Conservation (phyloP, 2,329 filamentous ascomycete genomes). For the Ophiognomonia clavigignenti-juglandacearum region DNA sequence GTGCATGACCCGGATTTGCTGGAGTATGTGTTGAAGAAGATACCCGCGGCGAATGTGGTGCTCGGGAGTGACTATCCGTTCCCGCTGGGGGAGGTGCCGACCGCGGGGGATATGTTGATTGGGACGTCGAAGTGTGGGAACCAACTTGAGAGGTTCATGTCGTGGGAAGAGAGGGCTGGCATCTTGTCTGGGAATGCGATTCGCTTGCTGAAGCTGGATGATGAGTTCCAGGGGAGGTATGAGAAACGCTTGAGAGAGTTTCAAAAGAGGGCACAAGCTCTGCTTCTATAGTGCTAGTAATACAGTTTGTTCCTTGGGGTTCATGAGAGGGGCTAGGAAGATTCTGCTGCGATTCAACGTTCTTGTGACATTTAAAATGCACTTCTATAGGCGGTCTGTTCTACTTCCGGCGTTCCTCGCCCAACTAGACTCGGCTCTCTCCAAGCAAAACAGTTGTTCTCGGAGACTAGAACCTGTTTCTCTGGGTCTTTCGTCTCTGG, state of each 20-base stretch:
- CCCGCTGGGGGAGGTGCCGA: conserved; percentile 29
- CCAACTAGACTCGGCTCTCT: too few species aligned
- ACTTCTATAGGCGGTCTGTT: too few species aligned
- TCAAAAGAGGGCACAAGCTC: conserved; percentile 3
- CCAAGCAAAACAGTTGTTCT: too few species aligned
- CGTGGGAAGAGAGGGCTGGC: conserved; percentile 25
- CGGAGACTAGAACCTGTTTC: too few species aligned
- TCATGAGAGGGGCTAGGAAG: too few species aligned
- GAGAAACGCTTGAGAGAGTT: conserved; percentile 20
- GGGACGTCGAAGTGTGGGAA: conserved; percentile 17
- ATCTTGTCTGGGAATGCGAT: conserved; percentile 29
- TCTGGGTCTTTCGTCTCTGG: too few species aligned
- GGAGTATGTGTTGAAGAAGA: conserved; percentile 28
- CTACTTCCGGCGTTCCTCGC: too few species aligned
- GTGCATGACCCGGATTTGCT: conserved; percentile 30
- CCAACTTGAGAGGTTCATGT: conserved; percentile 23
- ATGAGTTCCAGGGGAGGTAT: conserved; percentile 21
- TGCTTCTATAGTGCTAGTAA: too few species aligned
- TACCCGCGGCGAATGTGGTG: conserved; percentile 25
- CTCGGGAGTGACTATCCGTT: conserved; percentile 33
- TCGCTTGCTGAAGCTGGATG: conserved; percentile 24
- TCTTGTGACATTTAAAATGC: too few species aligned
- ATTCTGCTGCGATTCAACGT: too few species aligned
- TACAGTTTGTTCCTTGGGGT: too few species aligned
- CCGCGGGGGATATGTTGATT: conserved; percentile 28